Base-by-base conservation (phyloP, 2,329 filamentous ascomycete species). In the Ciborinia camelliae region DNA sequence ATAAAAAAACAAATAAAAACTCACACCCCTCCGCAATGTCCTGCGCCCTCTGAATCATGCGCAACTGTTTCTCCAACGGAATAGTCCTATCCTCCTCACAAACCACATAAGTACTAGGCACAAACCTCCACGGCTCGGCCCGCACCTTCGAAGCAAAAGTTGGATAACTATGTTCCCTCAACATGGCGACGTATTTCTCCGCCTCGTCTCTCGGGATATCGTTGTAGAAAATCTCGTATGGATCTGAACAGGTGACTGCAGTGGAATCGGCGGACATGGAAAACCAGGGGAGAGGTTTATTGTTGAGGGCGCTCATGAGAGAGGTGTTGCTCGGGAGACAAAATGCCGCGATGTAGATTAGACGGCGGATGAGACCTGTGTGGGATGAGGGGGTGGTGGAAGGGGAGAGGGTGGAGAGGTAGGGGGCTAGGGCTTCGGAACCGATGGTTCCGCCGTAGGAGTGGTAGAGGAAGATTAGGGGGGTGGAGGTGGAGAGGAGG, bases 61-160 rank as follows among this genome's bases (percentile, higher is more conserved):
- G 71, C 67, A 77, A 73, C 69, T 81, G 78, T 15, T 65, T 71
- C 6, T 55, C 57, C 23, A 75, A 26, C 26, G 74, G 75, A 53
- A 79, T 75, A 4, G 77, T 77, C 32, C 71, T 70, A 62, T 80
- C 79, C 20, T 72, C 65, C 64, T 75, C 73, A 66, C 78, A 80
- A n/a, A 78, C 59, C 14, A 81, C 67, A 67, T 79, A 80, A 15
- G 77, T 78, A 35, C 70, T 74, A 2, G 77, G 75, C 30, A 81
- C 74, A 51, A 76, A 68, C 62, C 73, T 77, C 72, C 75, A 80
- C 0, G 76, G 77, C 20, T 74, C 75, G 43, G 76, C 75, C 0
- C 71, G 75, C 15, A 75, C 62, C 20, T 63, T 67, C 12, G 63
- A 73, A 37, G 48, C 60, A 50, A 76, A 71, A 1, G 67, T 69